These are phyloP conservation scores for Plasmodium chabaudi DNA, from an alignment of 169 alveolate species.

Conservation along the genomic window DNA sequence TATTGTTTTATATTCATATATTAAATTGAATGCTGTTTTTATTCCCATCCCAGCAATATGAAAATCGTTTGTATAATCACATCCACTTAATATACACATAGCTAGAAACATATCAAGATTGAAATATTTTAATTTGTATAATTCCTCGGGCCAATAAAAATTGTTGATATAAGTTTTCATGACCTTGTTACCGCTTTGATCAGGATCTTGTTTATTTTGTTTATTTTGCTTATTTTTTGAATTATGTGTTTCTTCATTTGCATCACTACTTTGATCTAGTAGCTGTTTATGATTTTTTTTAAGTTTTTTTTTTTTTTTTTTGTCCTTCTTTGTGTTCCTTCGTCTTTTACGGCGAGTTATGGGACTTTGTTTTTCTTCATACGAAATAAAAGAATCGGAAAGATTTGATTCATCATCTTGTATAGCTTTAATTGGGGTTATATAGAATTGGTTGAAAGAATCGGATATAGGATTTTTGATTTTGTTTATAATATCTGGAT, in stretches of 20 bases:
- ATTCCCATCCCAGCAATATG: constrained; percentile 88
- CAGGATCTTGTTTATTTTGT: not conserved
- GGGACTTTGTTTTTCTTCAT: not conserved
- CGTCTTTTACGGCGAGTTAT: not conserved
- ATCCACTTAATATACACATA: constrained; percentile 86
- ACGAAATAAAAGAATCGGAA: too few relatives aligned
- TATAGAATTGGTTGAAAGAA: constrained; percentile 35
- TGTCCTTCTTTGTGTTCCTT: not conserved
- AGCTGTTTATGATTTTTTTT: too few relatives aligned
- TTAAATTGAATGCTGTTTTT: constrained; percentile 80
- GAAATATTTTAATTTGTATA: constrained; percentile 79
- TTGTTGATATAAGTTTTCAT: constrained; percentile 54
- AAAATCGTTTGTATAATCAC: constrained; percentile 85
- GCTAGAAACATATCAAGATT: constrained; percentile 82
- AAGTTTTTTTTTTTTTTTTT: too few relatives aligned
- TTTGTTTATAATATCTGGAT: constrained; percentile 58
- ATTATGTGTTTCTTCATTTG: not conserved
- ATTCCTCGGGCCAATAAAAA: constrained; percentile 73
- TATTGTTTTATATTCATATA: constrained; percentile 77
- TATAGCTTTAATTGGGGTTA: constrained; percentile 36
- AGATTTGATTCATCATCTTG: not conserved
- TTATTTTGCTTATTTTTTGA: not conserved
- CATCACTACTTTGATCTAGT: not conserved
- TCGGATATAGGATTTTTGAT: constrained; percentile 45
- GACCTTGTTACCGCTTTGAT: constrained; percentile 50